Evolutionary conservation across 495 filamentous ascomycete species (phyloP).

Genomic region (Annulohypoxylon moriforme): DNA sequence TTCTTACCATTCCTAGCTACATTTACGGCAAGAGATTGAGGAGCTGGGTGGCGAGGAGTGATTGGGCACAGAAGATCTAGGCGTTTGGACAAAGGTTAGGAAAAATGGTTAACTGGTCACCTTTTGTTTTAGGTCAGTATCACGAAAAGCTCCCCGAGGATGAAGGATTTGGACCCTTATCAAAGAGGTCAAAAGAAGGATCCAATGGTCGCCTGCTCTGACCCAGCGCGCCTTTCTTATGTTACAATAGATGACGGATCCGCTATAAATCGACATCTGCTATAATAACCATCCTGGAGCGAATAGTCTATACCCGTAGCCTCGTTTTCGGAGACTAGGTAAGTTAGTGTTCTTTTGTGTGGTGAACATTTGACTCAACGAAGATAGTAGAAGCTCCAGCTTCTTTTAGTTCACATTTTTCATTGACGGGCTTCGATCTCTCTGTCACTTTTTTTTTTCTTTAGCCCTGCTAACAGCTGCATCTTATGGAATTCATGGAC

Average conservation of each 20-base stretch:
- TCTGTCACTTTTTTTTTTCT: no score
- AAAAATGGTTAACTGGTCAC: background rate
- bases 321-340: background rate
- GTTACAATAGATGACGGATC: constrained; percentile 9
- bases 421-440: background rate
- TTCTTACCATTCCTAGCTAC: constrained; percentile 50
- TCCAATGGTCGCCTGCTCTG: background rate
- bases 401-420: background rate
- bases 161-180: background rate
- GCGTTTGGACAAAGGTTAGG: background rate
- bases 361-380: background rate
- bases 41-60: constrained; percentile 43
- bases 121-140: constrained; percentile 5
- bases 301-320: background rate
- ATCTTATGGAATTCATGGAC: no score
- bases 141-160: background rate
- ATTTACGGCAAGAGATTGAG: constrained; percentile 51
- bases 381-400: background rate
- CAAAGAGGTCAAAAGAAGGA: background rate
- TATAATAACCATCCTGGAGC: background rate
- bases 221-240: background rate
- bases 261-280: constrained; percentile 2
- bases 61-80: constrained; percentile 40
- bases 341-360: background rate
- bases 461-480: background rate